A percentile compares a stretch with the other conserved stretches of the same genome.
Conservation (phyloP, 2,329 filamentous ascomycete genomes). For the Arachnopeziza araneosa region DNA sequence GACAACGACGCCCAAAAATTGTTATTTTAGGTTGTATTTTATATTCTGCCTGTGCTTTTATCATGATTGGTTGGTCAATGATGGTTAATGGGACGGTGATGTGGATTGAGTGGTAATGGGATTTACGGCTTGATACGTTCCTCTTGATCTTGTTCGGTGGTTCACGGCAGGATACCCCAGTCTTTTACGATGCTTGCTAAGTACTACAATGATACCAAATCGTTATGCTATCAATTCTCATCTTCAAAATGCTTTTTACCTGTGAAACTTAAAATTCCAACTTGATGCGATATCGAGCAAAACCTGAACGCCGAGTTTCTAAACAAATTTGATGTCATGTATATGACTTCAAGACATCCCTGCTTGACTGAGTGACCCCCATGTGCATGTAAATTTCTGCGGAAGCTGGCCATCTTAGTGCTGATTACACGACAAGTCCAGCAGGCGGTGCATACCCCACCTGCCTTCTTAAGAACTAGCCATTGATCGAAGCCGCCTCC, state of each 20-base stretch:
- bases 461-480: too few relatives aligned
- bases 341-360: too few relatives aligned
- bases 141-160: neutral
- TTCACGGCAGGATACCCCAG: slow-evolving; percentile 10
- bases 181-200: slow-evolving; percentile 5
- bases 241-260: neutral
- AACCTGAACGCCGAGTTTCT: too few relatives aligned
- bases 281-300: too few relatives aligned
- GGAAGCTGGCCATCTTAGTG: too few relatives aligned
- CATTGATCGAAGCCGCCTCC: too few relatives aligned
- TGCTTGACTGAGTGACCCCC: too few relatives aligned
- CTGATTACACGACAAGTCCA: too few relatives aligned
- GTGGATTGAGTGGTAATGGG: neutral
- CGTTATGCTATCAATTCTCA: neutral
- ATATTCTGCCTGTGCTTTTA: slow-evolving; percentile 10
- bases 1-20: neutral
- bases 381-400: too few relatives aligned
- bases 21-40: slow-evolving; percentile 8
- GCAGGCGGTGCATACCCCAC: too few relatives aligned
- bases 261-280: neutral
- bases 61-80: neutral
- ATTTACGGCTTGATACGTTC: neutral
- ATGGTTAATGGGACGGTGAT: neutral
- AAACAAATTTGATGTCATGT: too few relatives aligned
- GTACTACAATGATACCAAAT: neutral